Evolutionary conservation across 306 rosid species (phyloP).

Genomic region (Prunus mira): DNA sequence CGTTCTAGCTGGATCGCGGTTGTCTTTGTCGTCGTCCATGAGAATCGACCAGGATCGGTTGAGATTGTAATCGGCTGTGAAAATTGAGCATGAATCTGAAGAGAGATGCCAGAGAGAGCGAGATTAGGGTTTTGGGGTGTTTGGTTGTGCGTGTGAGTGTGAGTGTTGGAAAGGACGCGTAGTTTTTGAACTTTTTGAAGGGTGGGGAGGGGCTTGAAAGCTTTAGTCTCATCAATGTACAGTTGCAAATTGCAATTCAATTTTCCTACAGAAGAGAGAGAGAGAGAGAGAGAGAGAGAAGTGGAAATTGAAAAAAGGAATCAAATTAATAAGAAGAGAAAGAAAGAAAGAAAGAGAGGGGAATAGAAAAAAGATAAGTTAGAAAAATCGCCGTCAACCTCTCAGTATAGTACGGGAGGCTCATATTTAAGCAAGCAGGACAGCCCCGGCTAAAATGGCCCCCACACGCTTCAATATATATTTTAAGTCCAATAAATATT

Average conservation of each 20-base stretch:
- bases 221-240: constrained; percentile 53
- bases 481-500: too few species aligned
- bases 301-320: background rate
- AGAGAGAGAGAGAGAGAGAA: constrained; percentile 16
- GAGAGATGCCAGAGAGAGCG: background rate
- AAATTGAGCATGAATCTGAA: constrained; percentile 15
- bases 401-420: constrained; percentile 35
- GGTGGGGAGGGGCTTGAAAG: constrained; percentile 37
- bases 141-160: constrained; percentile 29
- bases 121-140: constrained; percentile 50
- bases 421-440: constrained; percentile 37
- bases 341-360: background rate
- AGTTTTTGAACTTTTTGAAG: constrained; percentile 51
- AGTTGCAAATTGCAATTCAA: constrained; percentile 19
- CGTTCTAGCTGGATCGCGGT: constrained; percentile 34
- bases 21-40: constrained; percentile 41
- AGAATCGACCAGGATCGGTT: constrained; percentile 4
- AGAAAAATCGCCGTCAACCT: constrained; percentile 57
- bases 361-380: constrained; percentile 48
- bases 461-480: background rate
- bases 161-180: constrained; percentile 57
- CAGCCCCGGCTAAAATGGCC: background rate
- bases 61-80: constrained; percentile 14
- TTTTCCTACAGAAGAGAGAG: too few species aligned
- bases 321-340: background rate